Evolutionary conservation across 805 yeast species (phyloP).

Genomic region (Lipomyces kockii): DNA sequence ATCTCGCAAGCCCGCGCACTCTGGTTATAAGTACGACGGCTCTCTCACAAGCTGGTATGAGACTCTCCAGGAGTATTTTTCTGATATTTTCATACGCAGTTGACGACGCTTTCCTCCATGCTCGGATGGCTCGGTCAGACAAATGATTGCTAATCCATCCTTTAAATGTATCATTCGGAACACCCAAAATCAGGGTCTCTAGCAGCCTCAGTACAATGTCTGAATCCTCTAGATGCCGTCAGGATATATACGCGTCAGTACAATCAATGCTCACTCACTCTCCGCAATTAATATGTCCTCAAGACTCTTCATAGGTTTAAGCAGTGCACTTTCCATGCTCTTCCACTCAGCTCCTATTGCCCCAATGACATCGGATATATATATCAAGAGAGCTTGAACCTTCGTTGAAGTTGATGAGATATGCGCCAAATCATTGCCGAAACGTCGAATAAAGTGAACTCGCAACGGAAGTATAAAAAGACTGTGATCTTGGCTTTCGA

Average conservation of each 20-base stretch:
- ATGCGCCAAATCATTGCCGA: slow-evolving; percentile 31
- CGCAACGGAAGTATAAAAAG: slow-evolving; percentile 25
- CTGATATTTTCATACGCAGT: slow-evolving; percentile 29
- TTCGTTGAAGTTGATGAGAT: slow-evolving; percentile 32
- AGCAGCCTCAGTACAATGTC: slow-evolving; percentile 9
- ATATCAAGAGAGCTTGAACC: slow-evolving; percentile 23
- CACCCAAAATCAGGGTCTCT: slow-evolving; percentile 35
- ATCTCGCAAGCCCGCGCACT: slow-evolving; percentile 37
- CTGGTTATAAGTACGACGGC: slow-evolving; percentile 30
- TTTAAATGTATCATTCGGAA: slow-evolving; percentile 19
- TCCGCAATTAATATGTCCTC: background rate
- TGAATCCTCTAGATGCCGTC: background rate
- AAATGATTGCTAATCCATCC: slow-evolving; percentile 31
- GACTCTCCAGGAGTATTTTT: slow-evolving; percentile 23
- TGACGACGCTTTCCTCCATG: slow-evolving; percentile 30
- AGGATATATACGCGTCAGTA: background rate
- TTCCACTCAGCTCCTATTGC: slow-evolving; percentile 26
- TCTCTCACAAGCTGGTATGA: slow-evolving; percentile 39
- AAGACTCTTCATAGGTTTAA: background rate
- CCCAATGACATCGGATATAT: slow-evolving; percentile 22
- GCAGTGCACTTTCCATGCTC: slow-evolving; percentile 16
- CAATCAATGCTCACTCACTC: background rate
- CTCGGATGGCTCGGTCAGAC: slow-evolving; percentile 32
- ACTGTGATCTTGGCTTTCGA: background rate
- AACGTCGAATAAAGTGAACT: slow-evolving; percentile 35